Evolutionary conservation across 2,329 filamentous ascomycete species (phyloP).

Genomic region (Cladophialophora chaetospira): DNA sequence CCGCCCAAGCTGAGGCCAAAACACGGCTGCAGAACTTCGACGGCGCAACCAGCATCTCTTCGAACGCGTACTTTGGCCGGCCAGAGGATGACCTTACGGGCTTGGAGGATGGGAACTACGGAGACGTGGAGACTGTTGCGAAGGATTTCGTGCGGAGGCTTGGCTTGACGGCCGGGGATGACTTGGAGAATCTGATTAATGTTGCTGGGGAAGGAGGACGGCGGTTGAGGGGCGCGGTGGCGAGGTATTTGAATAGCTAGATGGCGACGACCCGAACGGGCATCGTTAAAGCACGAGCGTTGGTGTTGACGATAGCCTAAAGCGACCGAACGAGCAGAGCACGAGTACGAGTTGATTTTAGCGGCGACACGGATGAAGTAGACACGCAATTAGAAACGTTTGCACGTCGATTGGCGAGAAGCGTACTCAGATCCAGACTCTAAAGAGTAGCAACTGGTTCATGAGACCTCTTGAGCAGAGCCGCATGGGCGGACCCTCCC

Average conservation of each 20-base stretch:
- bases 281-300: too few species aligned
- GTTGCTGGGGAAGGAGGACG: slow-evolving; percentile 82
- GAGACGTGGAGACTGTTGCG: slow-evolving; percentile 87
- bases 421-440: too few species aligned
- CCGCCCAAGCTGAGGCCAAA: slow-evolving; percentile 81
- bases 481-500: too few species aligned
- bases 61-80: slow-evolving; percentile 95
- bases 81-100: slow-evolving; percentile 74
- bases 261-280: too few species aligned
- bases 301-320: too few species aligned
- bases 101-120: slow-evolving; percentile 67
- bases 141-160: slow-evolving; percentile 96
- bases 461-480: too few species aligned
- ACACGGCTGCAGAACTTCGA: slow-evolving; percentile 86
- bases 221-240: slow-evolving; percentile 70
- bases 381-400: too few species aligned
- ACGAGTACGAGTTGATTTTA: too few species aligned
- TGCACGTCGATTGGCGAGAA: too few species aligned
- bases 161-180: slow-evolving; percentile 92
- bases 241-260: slow-evolving; percentile 53
- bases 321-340: too few species aligned
- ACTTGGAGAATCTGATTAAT: slow-evolving; percentile 84
- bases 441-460: too few species aligned
- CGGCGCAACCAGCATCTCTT: slow-evolving; percentile 87
- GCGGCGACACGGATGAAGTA: too few species aligned